These are phyloP conservation scores for Cyberlindnera maclurae DNA, from an alignment of 805 yeast genomes.

Conservation along the genomic window DNA sequence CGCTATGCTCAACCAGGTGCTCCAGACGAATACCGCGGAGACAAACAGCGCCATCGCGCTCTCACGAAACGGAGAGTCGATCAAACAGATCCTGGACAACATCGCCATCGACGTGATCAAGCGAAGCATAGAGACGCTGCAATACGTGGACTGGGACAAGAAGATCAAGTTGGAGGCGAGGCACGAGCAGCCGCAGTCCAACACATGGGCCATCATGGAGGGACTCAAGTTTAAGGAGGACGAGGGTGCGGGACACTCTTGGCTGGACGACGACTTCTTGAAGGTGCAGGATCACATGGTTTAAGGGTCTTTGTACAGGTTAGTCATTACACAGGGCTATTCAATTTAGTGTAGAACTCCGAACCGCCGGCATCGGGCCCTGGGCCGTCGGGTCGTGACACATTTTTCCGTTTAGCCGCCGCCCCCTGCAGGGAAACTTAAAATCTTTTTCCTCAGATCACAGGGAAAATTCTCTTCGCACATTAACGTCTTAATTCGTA, in stretches of 20 bases:
- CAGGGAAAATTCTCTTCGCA: too few species aligned
- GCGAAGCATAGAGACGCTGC: conserved; percentile 16
- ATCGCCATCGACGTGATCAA: conserved; percentile 19
- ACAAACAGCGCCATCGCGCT: conserved; percentile 16
- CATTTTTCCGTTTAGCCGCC: too few species aligned
- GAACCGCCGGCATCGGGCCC: too few species aligned
- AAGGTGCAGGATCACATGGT: conserved; percentile 1
- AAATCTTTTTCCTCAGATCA: too few species aligned
- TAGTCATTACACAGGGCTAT: too few species aligned
- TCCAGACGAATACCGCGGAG: conserved; percentile 2
- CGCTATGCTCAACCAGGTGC: neutral
- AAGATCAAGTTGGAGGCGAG: conserved; percentile 2
- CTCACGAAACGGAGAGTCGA: conserved; percentile 21
- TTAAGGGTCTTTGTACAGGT: too few species aligned
- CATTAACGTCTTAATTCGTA: too few species aligned
- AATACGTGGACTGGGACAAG: conserved; percentile 14
- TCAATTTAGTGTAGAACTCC: too few species aligned
- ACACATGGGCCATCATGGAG: conserved; percentile 1
- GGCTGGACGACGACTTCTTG: conserved; percentile 1
- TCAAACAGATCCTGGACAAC: conserved; percentile 15
- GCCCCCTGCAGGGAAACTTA: too few species aligned
- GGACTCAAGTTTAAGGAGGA: conserved; percentile 1
- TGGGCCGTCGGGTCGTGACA: too few species aligned
- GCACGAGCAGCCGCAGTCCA: neutral
- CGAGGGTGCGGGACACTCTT: neutral